These are phyloP conservation scores for Ceratocystiopsis minuta DNA, from an alignment of 2,329 filamentous ascomycete species.

Conservation along the genomic window DNA sequence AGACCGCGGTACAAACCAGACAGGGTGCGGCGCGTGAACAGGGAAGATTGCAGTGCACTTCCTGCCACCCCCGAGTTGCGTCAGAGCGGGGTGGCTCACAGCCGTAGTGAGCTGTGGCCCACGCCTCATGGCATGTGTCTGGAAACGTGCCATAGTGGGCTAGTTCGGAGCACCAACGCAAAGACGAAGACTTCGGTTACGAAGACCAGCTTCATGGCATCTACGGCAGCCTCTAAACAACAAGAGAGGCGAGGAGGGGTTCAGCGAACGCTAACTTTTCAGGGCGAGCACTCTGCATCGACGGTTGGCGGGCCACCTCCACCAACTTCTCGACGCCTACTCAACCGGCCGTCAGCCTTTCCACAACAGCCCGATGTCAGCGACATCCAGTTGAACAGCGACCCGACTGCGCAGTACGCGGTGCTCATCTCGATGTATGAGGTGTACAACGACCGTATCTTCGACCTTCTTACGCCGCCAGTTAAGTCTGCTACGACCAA, in stretches of 20 bases:
- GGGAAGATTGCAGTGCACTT: slow-evolving; percentile 10
- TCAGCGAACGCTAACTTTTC: too few species aligned
- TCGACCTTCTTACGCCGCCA: slow-evolving; percentile 63
- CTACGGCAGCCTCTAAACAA: slow-evolving; percentile 22
- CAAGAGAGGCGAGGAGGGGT: too few species aligned
- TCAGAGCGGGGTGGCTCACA: too few species aligned
- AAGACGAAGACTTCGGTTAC: too few species aligned
- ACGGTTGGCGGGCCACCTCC: slow-evolving; percentile 20
- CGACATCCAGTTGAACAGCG: slow-evolving; percentile 46
- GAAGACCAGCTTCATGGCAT: slow-evolving; percentile 20
- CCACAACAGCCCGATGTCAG: slow-evolving; percentile 61
- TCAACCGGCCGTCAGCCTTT: slow-evolving; percentile 51
- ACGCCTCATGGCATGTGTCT: too few species aligned
- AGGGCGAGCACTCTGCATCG: too few species aligned
- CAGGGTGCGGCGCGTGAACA: slow-evolving; percentile 28
- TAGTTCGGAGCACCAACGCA: neutral
- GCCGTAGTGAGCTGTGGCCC: too few species aligned
- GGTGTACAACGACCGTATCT: slow-evolving; percentile 96
- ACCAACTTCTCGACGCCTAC: slow-evolving; percentile 40
- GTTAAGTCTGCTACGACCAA: slow-evolving; percentile 43
- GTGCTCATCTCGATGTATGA: slow-evolving; percentile 96
- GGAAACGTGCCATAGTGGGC: neutral
- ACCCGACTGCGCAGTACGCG: slow-evolving; percentile 60
- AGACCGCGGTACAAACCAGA: slow-evolving; percentile 18
- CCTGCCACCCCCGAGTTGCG: neutral